These are phyloP conservation scores for Fusarium sp. DNA, from an alignment of 2,329 filamentous ascomycete species.

Conservation along the genomic window DNA sequence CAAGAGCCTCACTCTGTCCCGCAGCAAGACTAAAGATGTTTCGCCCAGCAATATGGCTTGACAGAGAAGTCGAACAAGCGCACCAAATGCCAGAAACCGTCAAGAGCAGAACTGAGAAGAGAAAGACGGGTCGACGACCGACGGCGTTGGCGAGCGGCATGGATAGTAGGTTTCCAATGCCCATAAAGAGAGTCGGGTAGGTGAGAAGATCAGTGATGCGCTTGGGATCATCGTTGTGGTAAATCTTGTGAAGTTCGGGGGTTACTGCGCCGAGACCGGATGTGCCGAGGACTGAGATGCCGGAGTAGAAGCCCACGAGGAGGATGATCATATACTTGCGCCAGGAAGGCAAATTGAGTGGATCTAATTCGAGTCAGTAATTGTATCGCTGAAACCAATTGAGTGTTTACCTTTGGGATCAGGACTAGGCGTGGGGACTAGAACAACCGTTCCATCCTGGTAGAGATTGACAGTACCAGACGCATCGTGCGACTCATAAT, in stretches of 20 bases:
- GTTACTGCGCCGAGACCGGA: slow-evolving; percentile 12
- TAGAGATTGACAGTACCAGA: slow-evolving; percentile 17
- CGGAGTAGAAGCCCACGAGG: slow-evolving; percentile 18
- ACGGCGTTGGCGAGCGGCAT: slow-evolving; percentile 8
- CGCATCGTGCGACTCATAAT: not conserved
- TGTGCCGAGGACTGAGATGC: slow-evolving; percentile 15
- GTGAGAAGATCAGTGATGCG: slow-evolving; percentile 9
- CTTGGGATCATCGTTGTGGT: slow-evolving; percentile 8
- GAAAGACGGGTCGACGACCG: slow-evolving; percentile 5
- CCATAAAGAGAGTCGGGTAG: slow-evolving; percentile 14
- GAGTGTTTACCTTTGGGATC: not conserved
- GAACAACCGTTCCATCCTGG: slow-evolving; percentile 11
- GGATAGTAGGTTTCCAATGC: not conserved
- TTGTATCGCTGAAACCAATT: accelerated
- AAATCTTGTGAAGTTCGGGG: not conserved
- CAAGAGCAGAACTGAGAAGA: not conserved
- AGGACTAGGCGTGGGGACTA: slow-evolving; percentile 8
- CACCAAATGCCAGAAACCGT: slow-evolving; percentile 8
- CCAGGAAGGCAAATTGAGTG: slow-evolving; percentile 5
- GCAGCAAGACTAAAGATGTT: slow-evolving; percentile 15
- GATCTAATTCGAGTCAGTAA: not conserved
- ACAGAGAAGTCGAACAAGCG: slow-evolving; percentile 9
- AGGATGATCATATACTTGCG: slow-evolving; percentile 20
- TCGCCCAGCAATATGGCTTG: not conserved
- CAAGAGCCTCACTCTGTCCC: slow-evolving; percentile 11